Conservation (phyloP, 202 grass and related monocot species). For the Zoysia matrella region DNA sequence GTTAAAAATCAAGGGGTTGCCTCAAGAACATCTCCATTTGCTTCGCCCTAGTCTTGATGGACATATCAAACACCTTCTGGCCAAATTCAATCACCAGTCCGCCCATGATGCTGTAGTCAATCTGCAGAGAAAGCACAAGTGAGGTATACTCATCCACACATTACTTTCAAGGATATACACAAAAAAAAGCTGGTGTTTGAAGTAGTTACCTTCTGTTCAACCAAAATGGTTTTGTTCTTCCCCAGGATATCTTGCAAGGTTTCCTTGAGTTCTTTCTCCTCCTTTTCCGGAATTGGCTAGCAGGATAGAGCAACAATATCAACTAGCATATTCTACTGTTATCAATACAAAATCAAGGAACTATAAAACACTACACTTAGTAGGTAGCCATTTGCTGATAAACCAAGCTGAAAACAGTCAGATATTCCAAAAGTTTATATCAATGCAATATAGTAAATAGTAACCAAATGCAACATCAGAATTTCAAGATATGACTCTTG, state of each 20-base stretch:
- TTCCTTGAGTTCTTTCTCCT: slow-evolving; percentile 90
- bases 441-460: neutral
- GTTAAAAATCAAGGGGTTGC: slow-evolving; percentile 73
- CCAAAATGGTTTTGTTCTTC: slow-evolving; percentile 64
- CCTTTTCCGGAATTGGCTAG: slow-evolving; percentile 75
- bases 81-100: slow-evolving; percentile 86
- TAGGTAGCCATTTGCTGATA: neutral
- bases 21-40: slow-evolving; percentile 96
- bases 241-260: slow-evolving; percentile 80
- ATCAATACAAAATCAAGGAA: neutral
- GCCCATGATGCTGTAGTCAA: slow-evolving; percentile 87
- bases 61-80: slow-evolving; percentile 87
- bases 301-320: slow-evolving; percentile 7
- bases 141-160: neutral
- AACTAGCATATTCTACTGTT: slow-evolving; percentile 1
- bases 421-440: neutral
- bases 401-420: neutral
- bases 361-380: neutral
- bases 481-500: neutral
- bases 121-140: slow-evolving; percentile 46
- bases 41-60: slow-evolving; percentile 90
- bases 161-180: neutral
- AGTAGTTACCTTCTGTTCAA: slow-evolving; percentile 89
- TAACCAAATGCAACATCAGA: neutral
- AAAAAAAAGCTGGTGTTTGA: neutral